Conservation (phyloP, 768 basidiomycete species). For the Hemileccinum rubropunctum region DNA sequence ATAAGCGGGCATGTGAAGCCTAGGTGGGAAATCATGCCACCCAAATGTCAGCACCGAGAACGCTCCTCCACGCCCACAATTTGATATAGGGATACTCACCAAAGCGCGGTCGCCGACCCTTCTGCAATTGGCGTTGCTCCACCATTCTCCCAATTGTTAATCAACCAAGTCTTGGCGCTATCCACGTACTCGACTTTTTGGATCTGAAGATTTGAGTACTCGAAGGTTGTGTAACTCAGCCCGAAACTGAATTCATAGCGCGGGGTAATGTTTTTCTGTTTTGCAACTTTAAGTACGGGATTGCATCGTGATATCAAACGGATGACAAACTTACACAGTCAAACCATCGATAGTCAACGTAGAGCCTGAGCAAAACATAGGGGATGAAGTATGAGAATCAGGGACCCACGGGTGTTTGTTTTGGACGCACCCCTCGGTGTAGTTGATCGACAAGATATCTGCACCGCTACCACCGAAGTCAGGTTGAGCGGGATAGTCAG, state of each 20-base stretch:
- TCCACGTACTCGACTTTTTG: too few relatives aligned
- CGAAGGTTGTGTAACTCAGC: slow-evolving; percentile 79
- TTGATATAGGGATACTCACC: slow-evolving; percentile 32
- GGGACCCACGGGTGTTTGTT: too few relatives aligned
- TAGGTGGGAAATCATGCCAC: slow-evolving; percentile 10
- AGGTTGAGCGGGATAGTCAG: slow-evolving; percentile 51
- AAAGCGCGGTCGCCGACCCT: slow-evolving; percentile 61
- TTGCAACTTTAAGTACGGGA: too few relatives aligned
- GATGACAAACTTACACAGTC: slow-evolving; percentile 48
- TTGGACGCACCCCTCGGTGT: slow-evolving; percentile 48
- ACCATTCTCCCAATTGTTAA: slow-evolving; percentile 57
- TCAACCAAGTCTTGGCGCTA: not conserved
- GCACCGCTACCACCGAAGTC: slow-evolving; percentile 20
- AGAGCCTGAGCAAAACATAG: slow-evolving; percentile 35
- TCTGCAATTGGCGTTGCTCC: slow-evolving; percentile 50
- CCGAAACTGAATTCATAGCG: slow-evolving; percentile 92
- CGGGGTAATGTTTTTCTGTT: slow-evolving; percentile 64
- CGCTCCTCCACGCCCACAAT: too few relatives aligned
- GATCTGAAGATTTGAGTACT: slow-evolving; percentile 45
- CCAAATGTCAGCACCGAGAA: not conserved
- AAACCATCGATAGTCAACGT: slow-evolving; percentile 73
- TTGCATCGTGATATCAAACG: not conserved
- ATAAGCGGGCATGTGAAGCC: slow-evolving; percentile 67
- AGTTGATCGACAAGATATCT: slow-evolving; percentile 51
- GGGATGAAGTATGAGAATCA: not conserved